Evolutionary conservation across 768 basidiomycete genomes (phyloP).

Genomic region (Boletus bicolor): DNA sequence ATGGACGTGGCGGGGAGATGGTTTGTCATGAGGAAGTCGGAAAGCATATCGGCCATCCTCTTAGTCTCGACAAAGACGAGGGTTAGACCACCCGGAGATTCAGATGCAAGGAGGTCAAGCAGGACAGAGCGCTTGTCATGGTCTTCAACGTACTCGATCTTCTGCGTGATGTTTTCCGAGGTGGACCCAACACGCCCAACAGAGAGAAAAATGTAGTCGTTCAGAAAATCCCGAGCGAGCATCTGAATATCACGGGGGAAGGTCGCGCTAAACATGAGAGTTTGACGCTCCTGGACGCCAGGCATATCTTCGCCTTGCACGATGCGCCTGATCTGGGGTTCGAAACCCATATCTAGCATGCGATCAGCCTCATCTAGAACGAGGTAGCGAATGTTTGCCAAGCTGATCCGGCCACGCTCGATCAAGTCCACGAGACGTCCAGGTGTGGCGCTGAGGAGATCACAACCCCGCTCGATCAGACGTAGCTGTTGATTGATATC

Average conservation of each 20-base stretch:
- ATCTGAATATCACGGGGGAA: slow-evolving; percentile 99
- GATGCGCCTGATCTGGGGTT: slow-evolving; percentile 97
- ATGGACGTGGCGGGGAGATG: slow-evolving; percentile 91
- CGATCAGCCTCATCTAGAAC: slow-evolving; percentile 99
- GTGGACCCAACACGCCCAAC: slow-evolving; percentile 98
- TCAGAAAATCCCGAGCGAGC: slow-evolving; percentile 92
- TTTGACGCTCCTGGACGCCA: slow-evolving; percentile 85
- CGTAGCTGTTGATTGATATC: slow-evolving; percentile 96
- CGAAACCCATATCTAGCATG: slow-evolving; percentile 99
- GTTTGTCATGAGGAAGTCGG: slow-evolving; percentile 87
- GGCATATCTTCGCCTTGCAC: slow-evolving; percentile 99
- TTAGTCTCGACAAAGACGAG: slow-evolving; percentile 99
- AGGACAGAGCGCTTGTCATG: slow-evolving; percentile 94
- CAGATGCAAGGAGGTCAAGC: slow-evolving; percentile 86
- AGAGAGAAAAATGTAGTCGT: slow-evolving; percentile 98
- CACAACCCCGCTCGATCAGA: slow-evolving; percentile 93
- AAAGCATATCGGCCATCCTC: slow-evolving; percentile 98
- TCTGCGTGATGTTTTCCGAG: slow-evolving; percentile 99
- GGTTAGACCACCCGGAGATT: slow-evolving; percentile 68
- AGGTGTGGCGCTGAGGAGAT: slow-evolving; percentile 94
- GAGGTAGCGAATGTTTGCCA: slow-evolving; percentile 95
- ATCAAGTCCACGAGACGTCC: slow-evolving; percentile 98
- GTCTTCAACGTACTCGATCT: slow-evolving; percentile 98
- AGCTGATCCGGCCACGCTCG: slow-evolving; percentile 94
- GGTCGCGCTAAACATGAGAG: slow-evolving; percentile 99